These are phyloP conservation scores for Parsonsia alboflavescens DNA, from an alignment of 257 asterid genomes.

Conservation along the genomic window DNA sequence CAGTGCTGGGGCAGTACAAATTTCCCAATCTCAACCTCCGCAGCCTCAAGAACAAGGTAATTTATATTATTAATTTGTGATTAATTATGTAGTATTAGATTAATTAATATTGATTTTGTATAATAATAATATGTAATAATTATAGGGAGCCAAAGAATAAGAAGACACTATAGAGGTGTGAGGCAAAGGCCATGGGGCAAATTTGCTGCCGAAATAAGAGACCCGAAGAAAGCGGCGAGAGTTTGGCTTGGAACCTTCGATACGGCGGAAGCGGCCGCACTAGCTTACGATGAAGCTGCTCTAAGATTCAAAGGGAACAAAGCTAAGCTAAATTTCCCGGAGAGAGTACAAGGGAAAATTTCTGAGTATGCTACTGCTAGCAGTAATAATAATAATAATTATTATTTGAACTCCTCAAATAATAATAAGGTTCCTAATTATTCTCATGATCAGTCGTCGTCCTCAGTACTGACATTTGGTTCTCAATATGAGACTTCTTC, in stretches of 20 bases:
- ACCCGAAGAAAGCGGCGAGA: slow-evolving; percentile 74
- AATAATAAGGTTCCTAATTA: too few relatives aligned
- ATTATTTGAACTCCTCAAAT: too few relatives aligned
- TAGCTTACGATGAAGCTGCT: slow-evolving; percentile 82
- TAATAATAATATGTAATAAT: too few relatives aligned
- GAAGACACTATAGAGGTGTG: slow-evolving; percentile 76
- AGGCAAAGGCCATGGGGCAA: slow-evolving; percentile 91
- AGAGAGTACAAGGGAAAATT: slow-evolving; percentile 52
- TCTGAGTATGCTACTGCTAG: slow-evolving; percentile 2
- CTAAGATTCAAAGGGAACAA: slow-evolving; percentile 79
- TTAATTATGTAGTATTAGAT: too few relatives aligned
- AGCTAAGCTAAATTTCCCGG: slow-evolving; percentile 88
- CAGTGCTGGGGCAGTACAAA: background rate
- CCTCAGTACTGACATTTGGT: too few relatives aligned
- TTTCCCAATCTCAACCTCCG: slow-evolving; percentile 27
- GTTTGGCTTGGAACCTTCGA: slow-evolving; percentile 87
- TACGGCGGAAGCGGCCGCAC: slow-evolving; percentile 71
- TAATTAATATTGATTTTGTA: too few relatives aligned
- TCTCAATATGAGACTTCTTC: too few relatives aligned
- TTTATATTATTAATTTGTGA: too few relatives aligned
- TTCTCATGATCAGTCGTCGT: too few relatives aligned
- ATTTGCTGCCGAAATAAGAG: slow-evolving; percentile 88
- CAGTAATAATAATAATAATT: too few relatives aligned
- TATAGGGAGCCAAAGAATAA: slow-evolving; percentile 28
- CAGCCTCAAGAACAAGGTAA: slow-evolving; percentile 43